Percentiles rank a stretch among this genome's conserved stretches.
These are phyloP conservation scores for Rhinocladiella mackenziei DNA, from an alignment of 2,329 filamentous ascomycete genomes.

Conservation along the genomic window DNA sequence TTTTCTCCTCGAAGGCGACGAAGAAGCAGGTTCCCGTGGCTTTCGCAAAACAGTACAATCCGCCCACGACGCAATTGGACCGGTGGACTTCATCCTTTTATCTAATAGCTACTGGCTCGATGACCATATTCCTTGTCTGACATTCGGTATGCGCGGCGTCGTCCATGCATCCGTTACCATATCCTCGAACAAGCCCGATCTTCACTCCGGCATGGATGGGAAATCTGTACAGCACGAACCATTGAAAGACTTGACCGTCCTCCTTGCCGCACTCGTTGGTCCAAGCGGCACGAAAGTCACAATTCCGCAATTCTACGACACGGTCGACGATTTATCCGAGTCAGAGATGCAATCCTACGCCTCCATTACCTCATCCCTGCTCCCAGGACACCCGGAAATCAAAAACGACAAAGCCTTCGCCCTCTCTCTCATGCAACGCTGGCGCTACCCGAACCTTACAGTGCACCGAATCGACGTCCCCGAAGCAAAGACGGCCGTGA, in stretches of 20 bases:
- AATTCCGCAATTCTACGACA: conserved; percentile 85
- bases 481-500: conserved; percentile 78
- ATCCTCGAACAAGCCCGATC: conserved; percentile 78
- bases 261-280: conserved; percentile 78
- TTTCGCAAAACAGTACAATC: conserved; percentile 78
- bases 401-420: conserved; percentile 67
- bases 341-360: conserved; percentile 78
- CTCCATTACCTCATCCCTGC: conserved; percentile 74
- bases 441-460: conserved; percentile 91
- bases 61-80: conserved; percentile 79
- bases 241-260: conserved; percentile 79
- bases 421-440: conserved; percentile 81
- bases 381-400: conserved; percentile 65
- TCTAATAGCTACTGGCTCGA: conserved; percentile 99
- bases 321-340: conserved; percentile 68
- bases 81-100: conserved; percentile 88
- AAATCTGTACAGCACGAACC: conserved; percentile 84
- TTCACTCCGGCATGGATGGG: conserved; percentile 95
- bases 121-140: conserved; percentile 90
- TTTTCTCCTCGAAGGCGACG: conserved; percentile 94
- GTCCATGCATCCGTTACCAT: conserved; percentile 89
- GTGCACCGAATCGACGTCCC: conserved; percentile 92
- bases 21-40: conserved; percentile 88
- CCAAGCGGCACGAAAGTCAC: conserved; percentile 68
- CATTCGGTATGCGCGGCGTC: conserved; percentile 88